Conservation (phyloP, 2,329 filamentous ascomycete species). For the Paracoccidioides lutzii region DNA sequence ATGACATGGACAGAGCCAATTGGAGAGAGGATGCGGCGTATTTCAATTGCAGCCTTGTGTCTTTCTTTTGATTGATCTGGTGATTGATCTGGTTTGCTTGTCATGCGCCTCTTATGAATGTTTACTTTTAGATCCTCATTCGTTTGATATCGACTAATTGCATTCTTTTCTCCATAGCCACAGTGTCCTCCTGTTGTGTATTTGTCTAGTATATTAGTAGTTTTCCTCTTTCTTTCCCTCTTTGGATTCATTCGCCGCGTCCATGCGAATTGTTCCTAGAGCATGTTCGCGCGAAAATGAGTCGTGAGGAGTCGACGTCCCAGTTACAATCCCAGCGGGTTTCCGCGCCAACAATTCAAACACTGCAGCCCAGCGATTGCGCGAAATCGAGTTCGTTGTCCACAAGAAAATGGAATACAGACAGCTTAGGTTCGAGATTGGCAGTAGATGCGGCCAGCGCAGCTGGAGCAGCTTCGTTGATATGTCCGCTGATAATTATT, state of each 20-base stretch:
- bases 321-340: background rate
- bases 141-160: background rate
- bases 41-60: background rate
- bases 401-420: constrained; percentile 54
- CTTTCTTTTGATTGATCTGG: background rate
- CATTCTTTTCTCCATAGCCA: background rate
- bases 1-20: background rate
- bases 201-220: background rate
- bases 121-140: background rate
- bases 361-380: background rate
- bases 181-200: background rate
- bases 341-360: background rate
- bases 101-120: background rate
- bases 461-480: constrained; percentile 56
- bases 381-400: background rate
- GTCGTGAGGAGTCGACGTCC: background rate
- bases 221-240: background rate
- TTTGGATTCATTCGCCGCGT: background rate
- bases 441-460: constrained; percentile 58
- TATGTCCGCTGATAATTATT: constrained; percentile 73
- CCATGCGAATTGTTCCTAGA: background rate
- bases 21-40: background rate
- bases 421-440: constrained; percentile 54
- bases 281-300: constrained; percentile 1
- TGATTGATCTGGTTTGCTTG: background rate